Evolutionary conservation across 805 yeast species (phyloP).

Genomic region (Saccharomyces cerevisiae): DNA sequence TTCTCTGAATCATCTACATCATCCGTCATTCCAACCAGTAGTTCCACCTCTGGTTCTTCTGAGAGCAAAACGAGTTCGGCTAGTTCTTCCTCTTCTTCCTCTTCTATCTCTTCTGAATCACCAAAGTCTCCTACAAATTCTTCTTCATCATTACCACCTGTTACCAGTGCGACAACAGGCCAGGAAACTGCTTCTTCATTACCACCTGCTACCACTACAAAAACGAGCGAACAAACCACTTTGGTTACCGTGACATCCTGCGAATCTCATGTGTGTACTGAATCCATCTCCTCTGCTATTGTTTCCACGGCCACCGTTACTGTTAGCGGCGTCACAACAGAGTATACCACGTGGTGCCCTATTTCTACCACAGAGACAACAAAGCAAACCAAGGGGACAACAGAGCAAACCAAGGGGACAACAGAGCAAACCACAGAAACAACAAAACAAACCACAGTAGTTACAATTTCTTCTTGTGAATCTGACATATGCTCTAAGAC

Average conservation of each 20-base stretch:
- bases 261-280: constrained; percentile 21
- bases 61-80: not conserved
- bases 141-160: constrained; percentile 6
- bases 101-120: no score
- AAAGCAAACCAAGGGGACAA: constrained; percentile 18
- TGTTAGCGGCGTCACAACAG: constrained; percentile 26
- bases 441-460: constrained; percentile 17
- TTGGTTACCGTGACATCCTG: constrained; percentile 29
- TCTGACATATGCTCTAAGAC: constrained; percentile 12
- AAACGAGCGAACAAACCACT: constrained; percentile 21
- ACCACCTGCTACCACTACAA: constrained; percentile 7
- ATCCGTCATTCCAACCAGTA: not conserved
- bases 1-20: not conserved
- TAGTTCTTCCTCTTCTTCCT: not conserved
- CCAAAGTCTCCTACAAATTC: no score
- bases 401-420: constrained; percentile 11
- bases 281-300: constrained; percentile 23
- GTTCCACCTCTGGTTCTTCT: not conserved
- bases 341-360: constrained; percentile 23
- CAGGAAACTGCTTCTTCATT: constrained; percentile 23
- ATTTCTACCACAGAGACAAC: not conserved
- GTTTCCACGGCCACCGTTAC: constrained; percentile 28
- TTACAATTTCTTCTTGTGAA: constrained; percentile 23
- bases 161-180: constrained; percentile 12
- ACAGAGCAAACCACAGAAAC: constrained; percentile 14